phyloP scores from a whole-genome alignment of 2,329 filamentous ascomycete species.

The Sporothrix protearum region DNA sequence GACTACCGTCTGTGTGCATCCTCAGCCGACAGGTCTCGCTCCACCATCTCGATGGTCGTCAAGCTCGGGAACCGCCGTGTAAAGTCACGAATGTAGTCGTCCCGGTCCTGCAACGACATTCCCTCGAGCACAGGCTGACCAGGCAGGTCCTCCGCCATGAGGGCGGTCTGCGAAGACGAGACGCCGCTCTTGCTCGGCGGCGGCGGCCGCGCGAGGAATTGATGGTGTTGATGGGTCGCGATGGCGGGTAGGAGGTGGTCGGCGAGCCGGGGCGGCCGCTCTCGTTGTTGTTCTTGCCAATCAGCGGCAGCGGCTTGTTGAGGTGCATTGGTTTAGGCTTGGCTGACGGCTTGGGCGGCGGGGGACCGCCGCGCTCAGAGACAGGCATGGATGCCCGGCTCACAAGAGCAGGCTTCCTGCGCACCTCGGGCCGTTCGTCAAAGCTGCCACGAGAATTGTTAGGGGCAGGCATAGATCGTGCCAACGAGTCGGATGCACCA shows the following conservation, averaged over 20 bases:
- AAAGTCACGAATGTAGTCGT: conserved; percentile 68
- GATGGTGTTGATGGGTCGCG: conserved; percentile 21
- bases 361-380: not conserved
- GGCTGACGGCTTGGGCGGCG: conserved; percentile 45
- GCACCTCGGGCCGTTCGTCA: conserved; percentile 21
- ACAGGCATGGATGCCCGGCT: not conserved
- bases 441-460: conserved; percentile 30
- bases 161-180: conserved; percentile 28
- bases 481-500: not conserved
- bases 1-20: conserved; percentile 20
- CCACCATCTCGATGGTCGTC: conserved; percentile 82
- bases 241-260: conserved; percentile 30
- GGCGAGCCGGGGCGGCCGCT: conserved; percentile 43
- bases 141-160: conserved; percentile 46
- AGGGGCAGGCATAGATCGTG: conserved; percentile 11
- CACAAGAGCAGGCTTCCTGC: conserved; percentile 23
- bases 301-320: conserved; percentile 41
- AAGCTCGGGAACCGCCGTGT: conserved; percentile 83
- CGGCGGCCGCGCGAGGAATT: not conserved
- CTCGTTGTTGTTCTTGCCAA: conserved; percentile 9
- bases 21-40: conserved; percentile 56
- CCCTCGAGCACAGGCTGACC: conserved; percentile 48
- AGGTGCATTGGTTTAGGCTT: conserved; percentile 62
- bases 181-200: conserved; percentile 27
- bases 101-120: conserved; percentile 56